Evolutionary conservation across 345 rosid species (phyloP), one percentile per base, ranked within the genome.

Genomic region (Citrus inodora): DNA sequence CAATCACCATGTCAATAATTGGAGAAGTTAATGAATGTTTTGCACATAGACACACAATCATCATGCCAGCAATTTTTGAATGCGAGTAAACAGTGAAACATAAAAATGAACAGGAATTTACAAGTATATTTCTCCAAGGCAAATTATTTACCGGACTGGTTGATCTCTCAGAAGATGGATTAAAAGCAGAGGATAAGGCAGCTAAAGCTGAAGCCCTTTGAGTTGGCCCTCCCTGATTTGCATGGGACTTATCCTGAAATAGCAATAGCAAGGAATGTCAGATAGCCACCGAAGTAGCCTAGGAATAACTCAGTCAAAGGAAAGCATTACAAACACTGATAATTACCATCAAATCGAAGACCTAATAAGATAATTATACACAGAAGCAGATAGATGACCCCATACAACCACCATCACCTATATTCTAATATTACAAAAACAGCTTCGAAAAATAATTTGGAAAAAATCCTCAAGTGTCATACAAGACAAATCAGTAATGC

Each of bases 141-240:
- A 84, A 79, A 63, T 58, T 79, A 72, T 79, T 85, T 90, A 93
- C 99, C 81, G 74, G 46, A 71, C 73, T 76, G 74, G 88, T 75
- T 58, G 90, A 74, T 86, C 81, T 90, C 48, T 78, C 91, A 55
- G 91, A 75, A 76, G 98, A 88, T 59, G 97, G 86, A 40, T 87
- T 88, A 82, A 96, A 94, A 62, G 98, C 99, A 78, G 94, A 87
- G 76, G 89, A 80, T 85, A 96, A 89, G 82, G 99, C 99, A 80
- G 98, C 98, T 78, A 96, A 82, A 72, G 99, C 99, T 25, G 97
- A 91, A 86, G 99, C 98, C 72, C 98, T 92, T 86, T 96, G 99
- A 68, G 97, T 96, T 76, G 88, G 91, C 82, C 98, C 98, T 80
- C 97, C 97, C 86, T 83, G 92, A 86, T 84, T 87, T 75, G 95